Percentiles rank a stretch among this genome's conserved stretches.
These are phyloP conservation scores for Trichocomaceae sp. DNA, from an alignment of 2,329 filamentous ascomycete species.

Conservation along the genomic window DNA sequence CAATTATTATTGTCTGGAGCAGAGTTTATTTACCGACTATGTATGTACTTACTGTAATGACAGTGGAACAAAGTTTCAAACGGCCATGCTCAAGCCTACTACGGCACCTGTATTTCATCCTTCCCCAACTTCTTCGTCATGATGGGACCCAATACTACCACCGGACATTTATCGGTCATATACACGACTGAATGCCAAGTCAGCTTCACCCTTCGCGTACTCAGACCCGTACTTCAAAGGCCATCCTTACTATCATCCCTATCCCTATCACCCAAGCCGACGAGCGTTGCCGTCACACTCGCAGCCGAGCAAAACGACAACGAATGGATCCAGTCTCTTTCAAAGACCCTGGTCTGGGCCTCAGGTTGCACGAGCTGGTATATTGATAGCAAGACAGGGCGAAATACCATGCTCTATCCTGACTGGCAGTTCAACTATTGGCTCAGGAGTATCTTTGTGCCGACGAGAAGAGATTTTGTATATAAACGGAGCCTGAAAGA, in stretches of 20 bases:
- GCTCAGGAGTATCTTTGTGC: slow-evolving; percentile 43
- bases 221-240: slow-evolving; percentile 35
- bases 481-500: slow-evolving; percentile 18
- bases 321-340: slow-evolving; percentile 36
- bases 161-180: slow-evolving; percentile 46
- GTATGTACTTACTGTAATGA: background rate
- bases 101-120: slow-evolving; percentile 43
- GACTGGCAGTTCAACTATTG: slow-evolving; percentile 48
- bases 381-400: slow-evolving; percentile 40
- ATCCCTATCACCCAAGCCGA: slow-evolving; percentile 17
- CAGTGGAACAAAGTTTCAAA: slow-evolving; percentile 35
- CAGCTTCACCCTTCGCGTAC: slow-evolving; percentile 40
- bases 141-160: slow-evolving; percentile 43
- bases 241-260: slow-evolving; percentile 21
- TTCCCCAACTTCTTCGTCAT: slow-evolving; percentile 46
- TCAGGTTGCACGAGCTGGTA: slow-evolving; percentile 50
- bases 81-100: slow-evolving; percentile 41
- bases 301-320: slow-evolving; percentile 33
- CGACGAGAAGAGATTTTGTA: slow-evolving; percentile 32
- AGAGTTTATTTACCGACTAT: too few species aligned
- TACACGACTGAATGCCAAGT: slow-evolving; percentile 49
- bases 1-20: too few species aligned
- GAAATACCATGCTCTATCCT: slow-evolving; percentile 49
- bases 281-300: slow-evolving; percentile 32
- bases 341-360: slow-evolving; percentile 43